Conservation (phyloP, 1,284 basidiomycete species). For the Ganoderma multipileum region DNA sequence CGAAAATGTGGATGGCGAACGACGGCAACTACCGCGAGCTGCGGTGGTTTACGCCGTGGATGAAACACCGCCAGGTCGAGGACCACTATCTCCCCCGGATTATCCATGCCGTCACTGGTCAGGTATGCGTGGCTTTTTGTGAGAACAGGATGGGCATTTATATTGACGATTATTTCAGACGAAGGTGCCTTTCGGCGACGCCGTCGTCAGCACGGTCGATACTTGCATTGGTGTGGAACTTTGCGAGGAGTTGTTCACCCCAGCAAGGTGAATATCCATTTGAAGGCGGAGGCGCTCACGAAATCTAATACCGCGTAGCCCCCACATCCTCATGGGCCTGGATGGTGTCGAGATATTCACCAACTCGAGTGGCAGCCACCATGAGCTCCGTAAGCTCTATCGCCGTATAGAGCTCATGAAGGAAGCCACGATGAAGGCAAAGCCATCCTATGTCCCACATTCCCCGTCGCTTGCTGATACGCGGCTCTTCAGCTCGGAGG, state of each 20-base stretch:
- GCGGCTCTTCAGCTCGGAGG: conserved; percentile 82
- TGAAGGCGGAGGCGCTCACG: background rate
- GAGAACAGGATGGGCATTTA: background rate
- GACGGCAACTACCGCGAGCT: conserved; percentile 98
- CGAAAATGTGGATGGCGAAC: conserved; percentile 99
- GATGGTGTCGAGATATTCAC: conserved; percentile 99
- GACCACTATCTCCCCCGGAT: conserved; percentile 90
- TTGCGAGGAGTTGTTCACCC: conserved; percentile 98
- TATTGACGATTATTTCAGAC: conserved; percentile 48
- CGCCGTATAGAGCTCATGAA: conserved; percentile 94
- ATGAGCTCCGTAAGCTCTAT: conserved; percentile 95
- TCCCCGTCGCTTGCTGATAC: background rate
- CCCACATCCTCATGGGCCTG: conserved; percentile 95
- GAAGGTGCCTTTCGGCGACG: conserved; percentile 95
- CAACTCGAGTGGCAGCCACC: conserved; percentile 97
- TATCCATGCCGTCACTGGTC: conserved; percentile 87
- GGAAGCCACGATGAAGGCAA: conserved; percentile 93
- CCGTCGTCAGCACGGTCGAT: conserved; percentile 91
- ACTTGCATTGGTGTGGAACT: conserved; percentile 96
- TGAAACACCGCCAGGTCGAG: conserved; percentile 87
- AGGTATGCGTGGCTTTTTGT: conserved; percentile 55
- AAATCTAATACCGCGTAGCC: conserved; percentile 54
- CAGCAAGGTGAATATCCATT: conserved; percentile 72
- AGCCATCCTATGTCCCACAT: background rate
- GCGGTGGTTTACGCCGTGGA: conserved; percentile 96